A percentile compares a stretch with the other conserved stretches of the same genome.
Evolutionary conservation across 164 flowering plant species (phyloP).

Genomic region (Sedum album): DNA sequence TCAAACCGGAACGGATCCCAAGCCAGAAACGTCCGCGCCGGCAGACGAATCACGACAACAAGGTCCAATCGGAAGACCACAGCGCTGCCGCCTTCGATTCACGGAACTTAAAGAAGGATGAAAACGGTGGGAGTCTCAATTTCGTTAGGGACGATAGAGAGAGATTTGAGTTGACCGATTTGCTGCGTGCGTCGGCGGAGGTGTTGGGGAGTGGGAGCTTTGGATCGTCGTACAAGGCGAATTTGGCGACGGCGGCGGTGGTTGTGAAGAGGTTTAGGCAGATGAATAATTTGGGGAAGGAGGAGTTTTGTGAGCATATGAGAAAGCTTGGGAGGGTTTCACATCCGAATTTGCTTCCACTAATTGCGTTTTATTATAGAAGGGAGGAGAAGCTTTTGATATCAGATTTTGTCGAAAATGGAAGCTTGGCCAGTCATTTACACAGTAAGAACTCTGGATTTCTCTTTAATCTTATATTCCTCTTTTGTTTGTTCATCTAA

Average conservation of each 20-base stretch:
- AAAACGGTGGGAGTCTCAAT: constrained; percentile 21
- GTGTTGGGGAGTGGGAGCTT: constrained; percentile 57
- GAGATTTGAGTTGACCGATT: constrained; percentile 38
- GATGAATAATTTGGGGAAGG: constrained; percentile 38
- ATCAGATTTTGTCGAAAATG: constrained; percentile 37
- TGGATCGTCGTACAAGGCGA: constrained; percentile 57
- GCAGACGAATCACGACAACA: not conserved
- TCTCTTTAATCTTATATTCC: not conserved
- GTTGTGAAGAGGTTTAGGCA: constrained; percentile 54
- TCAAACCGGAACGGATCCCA: constrained; percentile 8
- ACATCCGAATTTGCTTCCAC: constrained; percentile 43
- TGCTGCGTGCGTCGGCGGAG: constrained; percentile 51
- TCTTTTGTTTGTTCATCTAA: not conserved
- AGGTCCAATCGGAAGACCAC: constrained; percentile 3
- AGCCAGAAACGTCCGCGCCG: not conserved
- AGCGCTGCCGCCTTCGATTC: not conserved
- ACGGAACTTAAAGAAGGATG: constrained; percentile 4
- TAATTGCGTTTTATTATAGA: constrained; percentile 43
- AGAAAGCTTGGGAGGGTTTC: constrained; percentile 33
- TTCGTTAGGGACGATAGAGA: constrained; percentile 36
- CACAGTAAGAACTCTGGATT: constrained; percentile 29
- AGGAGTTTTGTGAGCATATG: constrained; percentile 46
- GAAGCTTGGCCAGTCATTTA: constrained; percentile 57
- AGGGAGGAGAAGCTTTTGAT: constrained; percentile 60
- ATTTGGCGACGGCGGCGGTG: constrained; percentile 18